These are phyloP conservation scores for Gaultheria prostrata DNA, from an alignment of 148 eudicot species.

Conservation along the genomic window DNA sequence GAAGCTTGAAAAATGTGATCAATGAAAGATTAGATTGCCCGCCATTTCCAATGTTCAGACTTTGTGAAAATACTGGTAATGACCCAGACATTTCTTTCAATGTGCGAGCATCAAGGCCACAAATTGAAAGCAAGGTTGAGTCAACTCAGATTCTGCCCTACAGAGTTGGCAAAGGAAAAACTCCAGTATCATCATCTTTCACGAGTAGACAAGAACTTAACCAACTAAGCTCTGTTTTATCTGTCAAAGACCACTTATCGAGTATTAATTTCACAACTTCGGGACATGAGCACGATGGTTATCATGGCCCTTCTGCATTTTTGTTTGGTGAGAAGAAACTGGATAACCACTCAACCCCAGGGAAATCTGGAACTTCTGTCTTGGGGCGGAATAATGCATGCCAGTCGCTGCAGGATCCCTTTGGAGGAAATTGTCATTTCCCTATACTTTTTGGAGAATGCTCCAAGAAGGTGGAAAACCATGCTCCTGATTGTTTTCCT, in stretches of 20 bases:
- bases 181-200: slow-evolving; percentile 15
- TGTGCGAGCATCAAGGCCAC: slow-evolving; percentile 12
- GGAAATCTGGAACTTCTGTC: slow-evolving; percentile 12
- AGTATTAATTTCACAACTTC: slow-evolving; percentile 32
- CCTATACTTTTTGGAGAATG: slow-evolving; percentile 30
- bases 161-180: slow-evolving; percentile 10
- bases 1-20: slow-evolving; percentile 23
- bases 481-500: slow-evolving; percentile 20
- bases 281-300: slow-evolving; percentile 28
- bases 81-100: slow-evolving; percentile 22
- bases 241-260: slow-evolving; percentile 32
- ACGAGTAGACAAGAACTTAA: slow-evolving; percentile 18
- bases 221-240: slow-evolving; percentile 12
- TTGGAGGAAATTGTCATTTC: slow-evolving; percentile 24
- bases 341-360: slow-evolving; percentile 27
- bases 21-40: slow-evolving; percentile 18
- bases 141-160: slow-evolving; percentile 29
- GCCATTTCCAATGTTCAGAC: slow-evolving; percentile 18
- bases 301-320: slow-evolving; percentile 29
- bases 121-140: slow-evolving; percentile 12
- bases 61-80: slow-evolving; percentile 13
- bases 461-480: slow-evolving; percentile 25
- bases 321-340: slow-evolving; percentile 34
- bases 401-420: slow-evolving; percentile 21
- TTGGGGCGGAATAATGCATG: slow-evolving; percentile 24